Percentiles rank a stretch among this genome's conserved stretches.
Evolutionary conservation across 768 basidiomycete genomes (phyloP).

Genomic region (Cystofilobasidium ferigula): DNA sequence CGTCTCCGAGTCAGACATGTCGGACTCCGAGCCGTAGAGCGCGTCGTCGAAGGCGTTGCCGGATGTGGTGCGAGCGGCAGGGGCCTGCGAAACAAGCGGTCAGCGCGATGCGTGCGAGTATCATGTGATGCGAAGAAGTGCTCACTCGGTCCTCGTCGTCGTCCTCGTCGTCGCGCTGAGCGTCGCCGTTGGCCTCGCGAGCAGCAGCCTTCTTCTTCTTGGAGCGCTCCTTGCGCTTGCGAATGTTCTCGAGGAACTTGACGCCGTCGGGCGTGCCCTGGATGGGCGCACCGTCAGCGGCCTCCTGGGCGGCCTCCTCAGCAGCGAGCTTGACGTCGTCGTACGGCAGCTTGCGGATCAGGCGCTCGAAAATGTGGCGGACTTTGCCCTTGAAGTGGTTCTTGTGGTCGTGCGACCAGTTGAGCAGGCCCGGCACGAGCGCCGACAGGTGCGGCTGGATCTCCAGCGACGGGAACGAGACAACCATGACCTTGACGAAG

Average conservation of each 20-base stretch:
- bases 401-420: slow-evolving; percentile 95
- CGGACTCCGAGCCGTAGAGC: slow-evolving; percentile 90
- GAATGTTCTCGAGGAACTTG: slow-evolving; percentile 86
- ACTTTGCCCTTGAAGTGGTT: slow-evolving; percentile 98
- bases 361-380: slow-evolving; percentile 89
- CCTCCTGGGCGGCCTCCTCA: slow-evolving; percentile 62
- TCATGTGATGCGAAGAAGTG: not conserved
- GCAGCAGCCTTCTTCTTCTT: slow-evolving; percentile 66
- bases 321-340: slow-evolving; percentile 58
- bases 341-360: slow-evolving; percentile 82
- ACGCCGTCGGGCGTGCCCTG: slow-evolving; percentile 60
- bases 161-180: slow-evolving; percentile 47
- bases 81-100: slow-evolving; percentile 43
- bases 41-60: slow-evolving; percentile 96
- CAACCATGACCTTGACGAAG: slow-evolving; percentile 84
- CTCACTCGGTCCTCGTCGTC: slow-evolving; percentile 45
- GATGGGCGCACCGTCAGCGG: slow-evolving; percentile 51
- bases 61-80: slow-evolving; percentile 45
- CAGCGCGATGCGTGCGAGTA: not conserved
- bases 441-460: slow-evolving; percentile 64
- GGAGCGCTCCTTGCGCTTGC: slow-evolving; percentile 84
- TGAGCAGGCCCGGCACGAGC: slow-evolving; percentile 72
- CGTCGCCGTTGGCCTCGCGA: slow-evolving; percentile 47
- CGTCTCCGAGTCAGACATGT: slow-evolving; percentile 51
- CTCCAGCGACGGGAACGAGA: slow-evolving; percentile 61